Percentiles rank a stretch among this genome's conserved stretches.
phyloP scores from a whole-genome alignment of 2,329 filamentous ascomycete genomes.

The Hawksworthiomyces lignivorus region DNA sequence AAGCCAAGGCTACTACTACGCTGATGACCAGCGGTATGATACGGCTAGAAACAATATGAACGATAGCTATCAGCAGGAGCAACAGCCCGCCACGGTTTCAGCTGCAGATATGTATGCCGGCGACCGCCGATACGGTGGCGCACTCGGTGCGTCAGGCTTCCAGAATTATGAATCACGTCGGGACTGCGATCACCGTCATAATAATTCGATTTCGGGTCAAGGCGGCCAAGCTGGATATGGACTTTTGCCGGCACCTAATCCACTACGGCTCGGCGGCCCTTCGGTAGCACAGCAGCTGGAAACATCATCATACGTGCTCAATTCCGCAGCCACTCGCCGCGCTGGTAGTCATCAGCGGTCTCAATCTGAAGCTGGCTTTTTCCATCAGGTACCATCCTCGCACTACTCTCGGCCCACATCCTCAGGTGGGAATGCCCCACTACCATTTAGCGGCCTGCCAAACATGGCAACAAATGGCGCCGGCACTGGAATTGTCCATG shows the following conservation, averaged over 20 bases:
- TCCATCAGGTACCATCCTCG: constrained; percentile 1
- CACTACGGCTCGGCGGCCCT: constrained; percentile 1
- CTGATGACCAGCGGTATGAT: not conserved
- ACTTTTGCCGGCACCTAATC: constrained; percentile 9
- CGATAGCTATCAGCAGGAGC: not conserved
- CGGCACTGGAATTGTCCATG: no score
- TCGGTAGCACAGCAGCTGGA: constrained; percentile 8
- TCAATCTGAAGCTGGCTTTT: constrained; percentile 12
- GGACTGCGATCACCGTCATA: constrained; percentile 1
- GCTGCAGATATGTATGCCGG: no score
- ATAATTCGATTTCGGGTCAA: not conserved
- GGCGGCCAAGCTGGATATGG: not conserved
- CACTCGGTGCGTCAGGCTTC: not conserved
- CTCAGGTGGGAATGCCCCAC: not conserved
- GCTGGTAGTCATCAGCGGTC: constrained; percentile 15
- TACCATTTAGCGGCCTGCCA: not conserved
- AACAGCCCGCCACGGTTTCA: no score
- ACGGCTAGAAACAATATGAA: not conserved
- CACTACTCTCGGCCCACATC: constrained; percentile 5
- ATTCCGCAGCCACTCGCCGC: not conserved
- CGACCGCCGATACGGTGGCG: no score
- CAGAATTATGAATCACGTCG: not conserved
- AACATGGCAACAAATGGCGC: not conserved
- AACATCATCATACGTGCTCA: constrained; percentile 3
- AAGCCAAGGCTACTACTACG: not conserved